These are phyloP conservation scores for Saxophila tyrrhenica DNA, from an alignment of 495 filamentous ascomycete genomes.

Conservation along the genomic window DNA sequence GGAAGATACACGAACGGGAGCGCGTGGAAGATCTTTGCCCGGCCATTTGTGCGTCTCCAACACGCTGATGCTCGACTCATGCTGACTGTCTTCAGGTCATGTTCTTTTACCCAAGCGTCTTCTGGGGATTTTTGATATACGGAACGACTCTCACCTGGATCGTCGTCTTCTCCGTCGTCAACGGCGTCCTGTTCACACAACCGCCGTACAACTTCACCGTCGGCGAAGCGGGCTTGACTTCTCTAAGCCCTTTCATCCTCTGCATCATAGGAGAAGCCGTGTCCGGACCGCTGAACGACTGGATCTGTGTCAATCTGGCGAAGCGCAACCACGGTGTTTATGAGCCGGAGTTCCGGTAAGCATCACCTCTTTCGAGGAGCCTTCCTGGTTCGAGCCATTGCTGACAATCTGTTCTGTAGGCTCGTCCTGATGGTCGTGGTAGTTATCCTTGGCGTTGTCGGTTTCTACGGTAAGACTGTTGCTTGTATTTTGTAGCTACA, in stretches of 20 bases:
- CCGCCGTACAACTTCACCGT: conserved; percentile 44
- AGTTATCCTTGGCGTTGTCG: conserved; percentile 34
- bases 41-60: no score
- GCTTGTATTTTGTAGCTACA: no score
- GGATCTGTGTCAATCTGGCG: conserved; percentile 35
- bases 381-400: no score
- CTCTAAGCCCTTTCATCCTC: conserved; percentile 38
- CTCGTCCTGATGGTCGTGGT: conserved; percentile 40
- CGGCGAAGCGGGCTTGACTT: conserved; percentile 39
- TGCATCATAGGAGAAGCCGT: conserved; percentile 39
- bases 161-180: conserved; percentile 40
- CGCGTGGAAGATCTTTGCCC: conserved; percentile 39
- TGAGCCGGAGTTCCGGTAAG: conserved; percentile 46
- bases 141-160: conserved; percentile 43
- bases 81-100: no score
- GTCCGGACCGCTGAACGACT: conserved; percentile 42
- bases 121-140: conserved; percentile 44
- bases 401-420: no score
- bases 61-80: no score
- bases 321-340: conserved; percentile 41
- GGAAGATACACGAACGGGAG: conserved; percentile 36
- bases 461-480: no score
- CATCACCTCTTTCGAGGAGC: no score
- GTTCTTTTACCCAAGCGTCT: conserved; percentile 43
- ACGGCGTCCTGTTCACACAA: conserved; percentile 38